These are phyloP conservation scores for Chalara sp. DNA, from an alignment of 2,329 filamentous ascomycete genomes.

Conservation along the genomic window DNA sequence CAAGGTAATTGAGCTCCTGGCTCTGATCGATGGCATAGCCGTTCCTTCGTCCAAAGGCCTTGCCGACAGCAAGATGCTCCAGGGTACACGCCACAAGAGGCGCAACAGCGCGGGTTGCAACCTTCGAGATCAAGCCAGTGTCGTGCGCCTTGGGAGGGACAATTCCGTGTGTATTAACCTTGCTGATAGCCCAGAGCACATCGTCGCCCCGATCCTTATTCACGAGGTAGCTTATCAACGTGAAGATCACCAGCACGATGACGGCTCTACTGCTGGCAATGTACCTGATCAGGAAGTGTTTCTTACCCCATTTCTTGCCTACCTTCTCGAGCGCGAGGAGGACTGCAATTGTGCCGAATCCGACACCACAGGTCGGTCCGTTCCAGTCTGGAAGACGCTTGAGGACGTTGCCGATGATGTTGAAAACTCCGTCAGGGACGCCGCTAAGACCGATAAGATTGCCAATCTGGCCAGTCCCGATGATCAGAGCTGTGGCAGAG, in stretches of 20 bases:
- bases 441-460: constrained; percentile 28
- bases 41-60: constrained; percentile 55
- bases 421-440: constrained; percentile 44
- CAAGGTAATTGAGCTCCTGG: constrained; percentile 59
- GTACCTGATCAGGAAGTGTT: constrained; percentile 50
- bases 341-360: constrained; percentile 45
- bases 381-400: constrained; percentile 48
- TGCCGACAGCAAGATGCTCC: constrained; percentile 59
- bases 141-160: constrained; percentile 41
- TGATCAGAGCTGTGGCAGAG: constrained; percentile 58
- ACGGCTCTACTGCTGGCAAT: constrained; percentile 54
- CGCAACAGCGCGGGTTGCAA: constrained; percentile 48
- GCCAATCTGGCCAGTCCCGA: constrained; percentile 54
- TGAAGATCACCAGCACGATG: constrained; percentile 53
- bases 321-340: constrained; percentile 49
- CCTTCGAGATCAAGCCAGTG: constrained; percentile 41
- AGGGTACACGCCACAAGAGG: constrained; percentile 26
- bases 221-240: constrained; percentile 54
- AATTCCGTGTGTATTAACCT: constrained; percentile 50
- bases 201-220: constrained; percentile 41
- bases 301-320: constrained; percentile 52
- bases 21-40: constrained; percentile 57
- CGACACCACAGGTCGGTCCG: constrained; percentile 51
- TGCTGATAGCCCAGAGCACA: constrained; percentile 47
- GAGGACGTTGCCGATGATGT: constrained; percentile 53